Base-by-base conservation (phyloP, 768 basidiomycete species). In the Boletus vinaceobasis region DNA sequence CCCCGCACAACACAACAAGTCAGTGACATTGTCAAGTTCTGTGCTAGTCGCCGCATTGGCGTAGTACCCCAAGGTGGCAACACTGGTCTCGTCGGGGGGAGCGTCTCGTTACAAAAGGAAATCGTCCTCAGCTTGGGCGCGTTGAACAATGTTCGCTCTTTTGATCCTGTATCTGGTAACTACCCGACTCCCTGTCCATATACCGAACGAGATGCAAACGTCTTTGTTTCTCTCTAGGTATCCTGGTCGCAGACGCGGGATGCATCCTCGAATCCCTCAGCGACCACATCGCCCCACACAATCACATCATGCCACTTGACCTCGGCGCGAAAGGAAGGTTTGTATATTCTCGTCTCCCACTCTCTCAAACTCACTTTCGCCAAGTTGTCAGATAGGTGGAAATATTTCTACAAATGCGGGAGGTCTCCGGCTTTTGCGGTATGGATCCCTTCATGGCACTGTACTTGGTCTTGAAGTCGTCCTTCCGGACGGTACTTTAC, bases 21-120 rank as follows among this genome's bases (percentile, higher is more conserved):
- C 67, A 88, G 87, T 70, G 76, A 88, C 61, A 88, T 98, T 50
- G 77, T 98, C 66, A 87, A 85, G 67, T 91, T 86, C 77, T 98
- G 97, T 72, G 84, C 87, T 62, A 77, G 86, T 50, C 79, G 84
- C 53, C 79, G 82, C 51, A 88, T 99, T 39, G 87, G 86, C n/a
- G 82, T 98, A 50, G 94, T 97, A 2, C 97, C 97, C 2, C 97
- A 99, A 71, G 96, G 97, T 44, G 97, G 97, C 43, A 99, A 99
- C 74, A 99, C 97, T 0, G 97, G 97, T 15, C 82, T 99, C 13
- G 97, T 99, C 36, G 97, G 95, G 52, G 97, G 97, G 36, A 86
- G 94, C 58, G 89, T 96, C 11, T 96, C 97, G 0, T 68, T 93
- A 37, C 76, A 84, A 60, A 87, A 95, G 68, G 97, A 99, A 72